phyloP scores from a whole-genome alignment of 495 filamentous ascomycete species.

The Hypoxylon rickii region DNA sequence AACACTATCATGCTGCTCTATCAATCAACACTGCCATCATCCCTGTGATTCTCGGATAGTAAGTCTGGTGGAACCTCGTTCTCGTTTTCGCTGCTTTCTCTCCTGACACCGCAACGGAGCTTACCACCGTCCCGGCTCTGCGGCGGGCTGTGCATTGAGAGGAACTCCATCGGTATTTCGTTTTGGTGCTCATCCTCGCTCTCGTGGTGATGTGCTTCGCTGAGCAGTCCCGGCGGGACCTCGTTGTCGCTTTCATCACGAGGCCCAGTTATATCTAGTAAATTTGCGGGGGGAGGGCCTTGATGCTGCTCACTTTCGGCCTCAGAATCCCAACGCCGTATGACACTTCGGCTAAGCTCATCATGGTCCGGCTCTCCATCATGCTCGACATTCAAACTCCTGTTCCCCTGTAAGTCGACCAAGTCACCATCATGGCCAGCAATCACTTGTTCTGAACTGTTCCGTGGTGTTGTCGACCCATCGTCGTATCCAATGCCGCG shows the following conservation, averaged over 20 bases:
- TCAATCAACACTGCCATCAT: slow-evolving; percentile 22
- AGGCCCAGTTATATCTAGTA: slow-evolving; percentile 27
- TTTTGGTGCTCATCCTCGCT: slow-evolving; percentile 42
- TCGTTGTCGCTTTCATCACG: slow-evolving; percentile 39
- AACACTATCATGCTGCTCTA: too few species aligned
- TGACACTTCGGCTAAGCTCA: slow-evolving; percentile 32
- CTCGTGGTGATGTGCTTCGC: slow-evolving; percentile 24
- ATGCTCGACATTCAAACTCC: background rate
- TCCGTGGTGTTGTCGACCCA: slow-evolving; percentile 30
- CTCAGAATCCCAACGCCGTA: slow-evolving; percentile 36
- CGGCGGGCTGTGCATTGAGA: slow-evolving; percentile 40
- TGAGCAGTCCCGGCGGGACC: slow-evolving; percentile 44
- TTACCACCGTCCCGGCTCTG: slow-evolving; percentile 5
- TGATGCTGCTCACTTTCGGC: slow-evolving; percentile 7
- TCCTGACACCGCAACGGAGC: slow-evolving; percentile 7
- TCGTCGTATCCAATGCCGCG: slow-evolving; percentile 37
- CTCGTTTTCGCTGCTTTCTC: slow-evolving; percentile 43
- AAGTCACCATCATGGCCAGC: slow-evolving; percentile 9
- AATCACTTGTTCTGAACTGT: background rate
- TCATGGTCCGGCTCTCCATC: slow-evolving; percentile 8
- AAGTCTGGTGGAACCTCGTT: slow-evolving; percentile 50
- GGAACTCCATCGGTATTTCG: slow-evolving; percentile 48
- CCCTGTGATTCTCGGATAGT: slow-evolving; percentile 36
- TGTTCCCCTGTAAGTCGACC: slow-evolving; percentile 17
- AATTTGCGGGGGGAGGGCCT: slow-evolving; percentile 7